phyloP scores from a whole-genome alignment of 495 filamentous ascomycete genomes.

The Rhypophila decipiens region DNA sequence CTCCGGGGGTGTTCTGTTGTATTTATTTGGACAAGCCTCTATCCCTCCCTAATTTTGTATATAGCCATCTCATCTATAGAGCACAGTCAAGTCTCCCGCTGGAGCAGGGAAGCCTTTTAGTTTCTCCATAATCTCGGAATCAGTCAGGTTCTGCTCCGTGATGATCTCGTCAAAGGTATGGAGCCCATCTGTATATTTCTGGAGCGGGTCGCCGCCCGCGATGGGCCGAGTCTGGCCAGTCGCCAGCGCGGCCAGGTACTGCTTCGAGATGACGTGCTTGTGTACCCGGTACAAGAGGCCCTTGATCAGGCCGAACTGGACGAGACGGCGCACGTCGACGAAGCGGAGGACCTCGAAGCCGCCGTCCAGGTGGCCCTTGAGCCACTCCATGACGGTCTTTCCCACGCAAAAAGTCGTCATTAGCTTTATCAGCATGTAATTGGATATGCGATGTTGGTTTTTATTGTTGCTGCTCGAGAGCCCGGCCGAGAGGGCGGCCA shows the following conservation, averaged over 20 bases:
- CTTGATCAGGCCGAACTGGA: conserved; percentile 94
- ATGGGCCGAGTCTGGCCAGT: conserved; percentile 29
- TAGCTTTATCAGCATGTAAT: conserved; percentile 56
- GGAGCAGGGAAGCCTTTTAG: conserved; percentile 34
- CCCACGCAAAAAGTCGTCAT: conserved; percentile 75
- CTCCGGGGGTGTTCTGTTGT: too few relatives aligned
- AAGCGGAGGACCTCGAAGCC: conserved; percentile 53
- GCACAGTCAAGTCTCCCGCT: conserved; percentile 42
- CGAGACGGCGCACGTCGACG: conserved; percentile 82
- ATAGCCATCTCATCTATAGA: conserved; percentile 34
- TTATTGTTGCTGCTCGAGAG: neutral
- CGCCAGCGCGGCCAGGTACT: conserved; percentile 37
- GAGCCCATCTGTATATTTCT: conserved; percentile 69
- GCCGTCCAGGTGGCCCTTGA: conserved; percentile 56
- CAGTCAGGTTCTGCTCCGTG: conserved; percentile 60
- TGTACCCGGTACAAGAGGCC: conserved; percentile 92
- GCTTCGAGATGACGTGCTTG: conserved; percentile 71
- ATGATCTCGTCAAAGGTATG: conserved; percentile 90
- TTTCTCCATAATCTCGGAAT: conserved; percentile 49
- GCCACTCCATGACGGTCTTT: conserved; percentile 75
- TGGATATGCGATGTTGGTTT: conserved; percentile 29
- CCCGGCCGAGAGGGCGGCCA: neutral
- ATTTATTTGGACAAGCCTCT: too few relatives aligned
- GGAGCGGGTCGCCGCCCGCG: conserved; percentile 40
- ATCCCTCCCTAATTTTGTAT: too few relatives aligned